These are phyloP conservation scores for Extremus antarcticus DNA, from an alignment of 495 filamentous ascomycete species.

Conservation along the genomic window DNA sequence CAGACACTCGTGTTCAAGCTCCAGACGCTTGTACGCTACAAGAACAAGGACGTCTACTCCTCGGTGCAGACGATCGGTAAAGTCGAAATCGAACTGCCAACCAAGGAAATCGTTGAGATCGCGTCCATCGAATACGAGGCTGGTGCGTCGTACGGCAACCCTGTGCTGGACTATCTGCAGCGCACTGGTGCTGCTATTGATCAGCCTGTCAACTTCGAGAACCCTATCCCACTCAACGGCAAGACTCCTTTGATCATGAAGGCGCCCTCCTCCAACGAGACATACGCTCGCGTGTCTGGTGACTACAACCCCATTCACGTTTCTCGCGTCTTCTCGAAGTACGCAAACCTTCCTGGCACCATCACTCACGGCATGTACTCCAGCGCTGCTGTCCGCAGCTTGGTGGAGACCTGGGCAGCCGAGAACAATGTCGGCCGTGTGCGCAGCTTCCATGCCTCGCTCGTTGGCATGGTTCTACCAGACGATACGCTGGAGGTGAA, in stretches of 20 bases:
- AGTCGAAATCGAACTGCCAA: constrained; percentile 89
- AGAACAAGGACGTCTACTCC: constrained; percentile 88
- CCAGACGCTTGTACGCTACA: constrained; percentile 80
- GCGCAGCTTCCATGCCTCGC: constrained; percentile 84
- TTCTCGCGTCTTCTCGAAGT: constrained; percentile 87
- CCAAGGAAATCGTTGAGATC: constrained; percentile 93
- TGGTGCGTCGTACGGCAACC: constrained; percentile 83
- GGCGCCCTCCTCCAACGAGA: constrained; percentile 95
- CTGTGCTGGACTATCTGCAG: constrained; percentile 90
- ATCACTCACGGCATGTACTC: constrained; percentile 99
- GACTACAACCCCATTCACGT: constrained; percentile 99
- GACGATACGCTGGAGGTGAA: constrained; percentile 91
- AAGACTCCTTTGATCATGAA: constrained; percentile 77
- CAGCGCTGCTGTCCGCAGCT: constrained; percentile 88
- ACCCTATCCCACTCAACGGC: constrained; percentile 87
- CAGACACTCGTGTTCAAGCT: constrained; percentile 96
- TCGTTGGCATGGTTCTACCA: constrained; percentile 96
- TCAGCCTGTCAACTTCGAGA: constrained; percentile 94
- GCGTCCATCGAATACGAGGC: constrained; percentile 91
- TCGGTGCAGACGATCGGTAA: constrained; percentile 86
- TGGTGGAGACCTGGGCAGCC: constrained; percentile 98
- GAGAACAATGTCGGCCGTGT: constrained; percentile 98
- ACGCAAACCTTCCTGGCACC: constrained; percentile 87
- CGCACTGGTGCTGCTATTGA: constrained; percentile 87
- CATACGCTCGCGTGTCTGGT: constrained; percentile 91